Percentiles rank a stretch among this genome's conserved stretches.
phyloP scores from a whole-genome alignment of 352 stramenopile genomes.

The Globisporangium takayamanum region DNA sequence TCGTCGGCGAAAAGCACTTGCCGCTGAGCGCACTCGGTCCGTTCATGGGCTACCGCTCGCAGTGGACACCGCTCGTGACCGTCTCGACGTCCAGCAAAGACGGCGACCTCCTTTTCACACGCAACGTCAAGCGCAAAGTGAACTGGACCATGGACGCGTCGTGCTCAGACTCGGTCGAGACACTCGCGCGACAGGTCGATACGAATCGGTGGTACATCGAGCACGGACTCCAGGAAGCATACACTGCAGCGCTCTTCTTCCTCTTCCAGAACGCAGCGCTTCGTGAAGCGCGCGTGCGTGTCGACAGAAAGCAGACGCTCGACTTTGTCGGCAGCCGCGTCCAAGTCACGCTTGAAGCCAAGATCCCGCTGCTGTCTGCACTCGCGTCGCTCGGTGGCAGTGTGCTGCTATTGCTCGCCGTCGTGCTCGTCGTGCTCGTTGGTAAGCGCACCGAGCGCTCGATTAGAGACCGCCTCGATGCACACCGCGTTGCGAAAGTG shows the following conservation, averaged over 20 bases:
- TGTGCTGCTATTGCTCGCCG: constrained; percentile 14
- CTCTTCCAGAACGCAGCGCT: constrained; percentile 48
- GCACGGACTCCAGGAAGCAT: constrained; percentile 35
- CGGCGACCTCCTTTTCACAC: constrained; percentile 30
- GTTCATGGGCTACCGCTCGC: constrained; percentile 32
- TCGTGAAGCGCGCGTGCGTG: constrained; percentile 16
- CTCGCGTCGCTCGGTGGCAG: constrained; percentile 23
- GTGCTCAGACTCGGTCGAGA: constrained; percentile 37
- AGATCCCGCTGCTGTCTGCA: constrained; percentile 27
- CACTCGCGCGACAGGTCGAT: constrained; percentile 24
- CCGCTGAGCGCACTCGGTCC: constrained; percentile 22
- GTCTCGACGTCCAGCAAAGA: constrained; percentile 21
- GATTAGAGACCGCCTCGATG: constrained; percentile 20
- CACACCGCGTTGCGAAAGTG: constrained; percentile 34
- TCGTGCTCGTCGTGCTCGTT: constrained; percentile 10
- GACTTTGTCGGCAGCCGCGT: constrained; percentile 27
- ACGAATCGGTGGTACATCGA: constrained; percentile 43
- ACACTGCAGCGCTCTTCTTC: constrained; percentile 44
- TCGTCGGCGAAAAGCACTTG: constrained; percentile 37
- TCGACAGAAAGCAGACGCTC: constrained; percentile 22
- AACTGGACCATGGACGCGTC: constrained; percentile 23
- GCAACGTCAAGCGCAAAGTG: constrained; percentile 18
- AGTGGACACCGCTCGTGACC: constrained; percentile 33
- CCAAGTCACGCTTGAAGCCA: constrained; percentile 25
- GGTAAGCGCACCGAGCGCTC: constrained; percentile 16